Percentiles rank a stretch among this genome's conserved stretches.
These are phyloP conservation scores for Entoloma clypeatum DNA, from an alignment of 1,284 basidiomycete species.

Conservation along the genomic window DNA sequence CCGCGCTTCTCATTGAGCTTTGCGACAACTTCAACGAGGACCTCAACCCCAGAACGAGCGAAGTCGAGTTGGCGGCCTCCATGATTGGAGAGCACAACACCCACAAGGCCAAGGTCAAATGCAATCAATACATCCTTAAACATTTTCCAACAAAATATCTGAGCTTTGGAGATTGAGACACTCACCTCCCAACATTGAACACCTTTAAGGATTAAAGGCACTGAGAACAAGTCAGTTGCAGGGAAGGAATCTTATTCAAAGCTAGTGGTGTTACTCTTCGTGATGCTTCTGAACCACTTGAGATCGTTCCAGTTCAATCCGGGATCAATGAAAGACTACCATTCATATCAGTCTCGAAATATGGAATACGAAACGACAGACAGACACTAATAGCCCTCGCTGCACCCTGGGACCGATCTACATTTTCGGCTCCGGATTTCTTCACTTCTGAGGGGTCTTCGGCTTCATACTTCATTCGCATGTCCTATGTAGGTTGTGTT, in stretches of 20 bases:
- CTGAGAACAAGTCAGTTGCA: slow-evolving; percentile 30
- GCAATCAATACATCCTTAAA: slow-evolving; percentile 79
- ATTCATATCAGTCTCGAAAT: slow-evolving; percentile 4
- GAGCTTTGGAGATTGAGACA: slow-evolving; percentile 5
- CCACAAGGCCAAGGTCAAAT: slow-evolving; percentile 78
- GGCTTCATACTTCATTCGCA: slow-evolving; percentile 94
- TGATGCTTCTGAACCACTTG: slow-evolving; percentile 85
- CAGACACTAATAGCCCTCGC: slow-evolving; percentile 89
- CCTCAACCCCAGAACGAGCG: slow-evolving; percentile 85
- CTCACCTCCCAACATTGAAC: slow-evolving; percentile 87
- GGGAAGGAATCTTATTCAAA: background rate
- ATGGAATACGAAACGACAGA: slow-evolving; percentile 8
- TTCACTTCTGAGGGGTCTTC: slow-evolving; percentile 72
- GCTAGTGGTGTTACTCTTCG: slow-evolving; percentile 57
- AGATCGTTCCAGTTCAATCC: slow-evolving; percentile 85
- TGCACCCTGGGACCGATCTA: slow-evolving; percentile 87
- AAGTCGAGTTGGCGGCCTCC: slow-evolving; percentile 92
- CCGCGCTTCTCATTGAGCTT: slow-evolving; percentile 70
- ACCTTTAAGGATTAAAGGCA: slow-evolving; percentile 92
- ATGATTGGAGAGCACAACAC: slow-evolving; percentile 90
- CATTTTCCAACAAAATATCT: background rate
- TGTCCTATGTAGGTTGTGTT: slow-evolving; percentile 56
- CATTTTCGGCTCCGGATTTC: slow-evolving; percentile 50
- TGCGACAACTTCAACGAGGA: slow-evolving; percentile 83
- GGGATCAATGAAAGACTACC: slow-evolving; percentile 90